Base-by-base conservation (phyloP, 305 asterid genomes). In the Fraxinus greggii region DNA sequence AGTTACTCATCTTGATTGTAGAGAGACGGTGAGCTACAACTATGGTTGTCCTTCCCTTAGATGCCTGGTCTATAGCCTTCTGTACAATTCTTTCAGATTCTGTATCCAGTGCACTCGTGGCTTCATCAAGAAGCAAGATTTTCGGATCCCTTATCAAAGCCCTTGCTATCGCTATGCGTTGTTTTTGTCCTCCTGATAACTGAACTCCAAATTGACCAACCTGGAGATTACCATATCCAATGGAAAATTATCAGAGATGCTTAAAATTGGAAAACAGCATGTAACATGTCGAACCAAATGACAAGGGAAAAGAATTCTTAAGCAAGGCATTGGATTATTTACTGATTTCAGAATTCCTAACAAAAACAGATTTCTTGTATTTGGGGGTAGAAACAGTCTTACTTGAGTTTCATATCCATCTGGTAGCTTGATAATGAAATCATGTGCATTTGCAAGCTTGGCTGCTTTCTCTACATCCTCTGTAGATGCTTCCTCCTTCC, bases 101-200 rank as follows among this genome's bases (percentile, higher is more conserved):
- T 32, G 95, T 82, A 56, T 92, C 97, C 3, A 92, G 86, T 31
- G 97, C 97, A 36, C 95, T 91, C 1, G 97, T 92, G 70, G 97
- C 97, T 85, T 92, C 97, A 77, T 92, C 97, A 6, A 92, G 94
- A 67, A 92, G 88, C 81, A 92, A 67, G 77, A 92, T 80, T 85
- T 89, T 91, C n/a, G 97, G 97, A 56, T 89, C 84, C 81, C 94
- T 87, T 82, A 92, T 90, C 86, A 92, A 72, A 12, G 97, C 97
- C 75, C 97, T 85, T 45, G 95, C 97, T 84, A 92, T 91, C 29
- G 97, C 97, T 84, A 92, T 91, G 78, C 95, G 85, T 75, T 92
- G 97, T 88, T 92, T 92, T 88, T 92, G 97, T n/a, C 97, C 97
- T 26, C 97, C 97, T 2, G 97, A 92, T 75, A 92, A 75, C 85